phyloP scores from a whole-genome alignment of 139 green algal genomes.

The Nannochloris sp. region DNA sequence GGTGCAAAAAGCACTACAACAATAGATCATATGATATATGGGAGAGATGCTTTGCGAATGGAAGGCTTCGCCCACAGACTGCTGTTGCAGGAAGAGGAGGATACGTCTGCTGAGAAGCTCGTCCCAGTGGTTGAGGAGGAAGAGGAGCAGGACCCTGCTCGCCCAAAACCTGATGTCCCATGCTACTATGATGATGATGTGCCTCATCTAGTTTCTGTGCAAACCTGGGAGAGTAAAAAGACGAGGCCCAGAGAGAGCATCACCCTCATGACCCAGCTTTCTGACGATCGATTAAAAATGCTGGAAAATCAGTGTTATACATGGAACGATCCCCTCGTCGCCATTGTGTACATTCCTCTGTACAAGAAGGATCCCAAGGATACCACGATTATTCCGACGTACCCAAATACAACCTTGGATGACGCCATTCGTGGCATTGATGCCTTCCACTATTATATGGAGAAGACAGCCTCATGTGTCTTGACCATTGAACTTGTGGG shows the following conservation, averaged over 20 bases:
- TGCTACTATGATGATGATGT: neutral
- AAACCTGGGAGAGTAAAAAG: conserved; percentile 7
- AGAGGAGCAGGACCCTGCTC: neutral
- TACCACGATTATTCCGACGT: conserved; percentile 5
- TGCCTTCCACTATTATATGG: conserved; percentile 7
- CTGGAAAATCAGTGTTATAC: conserved; percentile 10
- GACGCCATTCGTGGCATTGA: conserved; percentile 6
- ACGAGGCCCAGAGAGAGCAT: conserved; percentile 9
- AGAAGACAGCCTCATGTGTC: conserved; percentile 2
- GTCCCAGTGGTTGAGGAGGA: neutral
- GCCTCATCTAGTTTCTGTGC: conserved; percentile 1
- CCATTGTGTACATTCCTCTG: conserved; percentile 8
- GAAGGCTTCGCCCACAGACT: neutral
- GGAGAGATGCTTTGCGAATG: neutral
- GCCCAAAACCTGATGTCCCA: neutral
- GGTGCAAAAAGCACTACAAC: neutral
- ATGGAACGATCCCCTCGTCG: conserved; percentile 9
- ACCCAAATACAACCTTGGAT: conserved; percentile 9
- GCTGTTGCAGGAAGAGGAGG: too few species aligned
- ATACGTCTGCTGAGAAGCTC: too few species aligned
- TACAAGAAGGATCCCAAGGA: neutral
- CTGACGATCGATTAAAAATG: conserved; percentile 7
- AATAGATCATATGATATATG: neutral
- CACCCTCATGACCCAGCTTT: conserved; percentile 15
- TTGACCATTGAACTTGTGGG: conserved; percentile 5